phyloP scores from a whole-genome alignment of 2,329 filamentous ascomycete genomes.

The Aspergillus fructus region DNA sequence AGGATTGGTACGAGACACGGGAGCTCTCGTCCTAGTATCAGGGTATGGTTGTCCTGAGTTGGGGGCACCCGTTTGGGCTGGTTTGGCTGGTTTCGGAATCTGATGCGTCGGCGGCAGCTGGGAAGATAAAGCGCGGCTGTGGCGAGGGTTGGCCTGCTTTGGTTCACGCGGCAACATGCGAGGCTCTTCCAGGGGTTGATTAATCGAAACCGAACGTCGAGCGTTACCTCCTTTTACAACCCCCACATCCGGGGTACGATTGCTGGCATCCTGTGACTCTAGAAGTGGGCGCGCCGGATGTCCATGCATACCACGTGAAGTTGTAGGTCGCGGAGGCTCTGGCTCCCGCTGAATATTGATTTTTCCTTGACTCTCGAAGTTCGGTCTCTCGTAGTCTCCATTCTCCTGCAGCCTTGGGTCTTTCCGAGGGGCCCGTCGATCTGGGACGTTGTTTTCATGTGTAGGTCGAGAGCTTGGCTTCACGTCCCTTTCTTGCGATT shows the following conservation, averaged over 20 bases:
- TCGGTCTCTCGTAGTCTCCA: slow-evolving; percentile 5
- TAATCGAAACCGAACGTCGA: slow-evolving; percentile 28
- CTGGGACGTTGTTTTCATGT: not conserved
- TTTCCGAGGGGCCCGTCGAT: slow-evolving; percentile 16
- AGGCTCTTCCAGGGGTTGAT: slow-evolving; percentile 12
- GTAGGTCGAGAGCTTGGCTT: slow-evolving; percentile 1
- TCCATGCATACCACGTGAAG: slow-evolving; percentile 22
- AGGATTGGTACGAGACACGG: not conserved
- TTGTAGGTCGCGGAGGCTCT: not conserved
- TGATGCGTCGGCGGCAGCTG: not conserved
- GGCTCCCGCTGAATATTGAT: slow-evolving; percentile 8
- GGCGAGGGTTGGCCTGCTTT: slow-evolving; percentile 9
- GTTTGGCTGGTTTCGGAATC: not conserved
- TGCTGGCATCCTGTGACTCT: slow-evolving; percentile 22
- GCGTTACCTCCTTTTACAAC: slow-evolving; percentile 20
- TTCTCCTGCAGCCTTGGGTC: slow-evolving; percentile 19
- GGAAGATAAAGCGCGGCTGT: not conserved
- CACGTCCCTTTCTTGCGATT: not conserved
- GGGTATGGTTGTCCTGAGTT: not conserved
- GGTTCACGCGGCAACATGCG: slow-evolving; percentile 2
- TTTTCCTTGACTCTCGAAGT: slow-evolving; percentile 6
- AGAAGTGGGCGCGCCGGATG: slow-evolving; percentile 17
- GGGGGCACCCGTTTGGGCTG: not conserved
- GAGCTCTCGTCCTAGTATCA: not conserved
- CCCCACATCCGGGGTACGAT: not conserved